A percentile compares a stretch with the other conserved stretches of the same genome.
phyloP scores from a whole-genome alignment of 2,329 filamentous ascomycete species.

The Curvularia sp. region DNA sequence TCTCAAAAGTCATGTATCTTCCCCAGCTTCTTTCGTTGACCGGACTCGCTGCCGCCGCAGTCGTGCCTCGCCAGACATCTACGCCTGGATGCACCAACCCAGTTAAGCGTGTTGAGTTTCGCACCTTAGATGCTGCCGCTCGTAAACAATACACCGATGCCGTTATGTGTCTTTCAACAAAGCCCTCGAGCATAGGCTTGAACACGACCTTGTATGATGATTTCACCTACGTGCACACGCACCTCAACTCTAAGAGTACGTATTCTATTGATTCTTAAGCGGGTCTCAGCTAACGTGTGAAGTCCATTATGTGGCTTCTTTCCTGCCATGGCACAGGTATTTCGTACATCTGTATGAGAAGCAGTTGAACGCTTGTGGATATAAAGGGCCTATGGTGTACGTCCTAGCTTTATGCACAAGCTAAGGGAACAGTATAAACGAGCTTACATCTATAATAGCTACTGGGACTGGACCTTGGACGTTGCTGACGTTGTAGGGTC shows the following conservation, averaged over 20 bases:
- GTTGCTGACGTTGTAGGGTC: not conserved
- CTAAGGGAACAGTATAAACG: not conserved
- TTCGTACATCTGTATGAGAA: not conserved
- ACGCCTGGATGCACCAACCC: not conserved
- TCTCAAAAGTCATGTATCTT: too few species aligned
- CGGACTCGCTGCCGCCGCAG: too few species aligned
- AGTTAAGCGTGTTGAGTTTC: not conserved
- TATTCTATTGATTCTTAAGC: not conserved
- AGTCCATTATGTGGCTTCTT: not conserved
- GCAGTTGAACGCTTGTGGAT: not conserved
- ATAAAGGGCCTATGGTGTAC: not conserved
- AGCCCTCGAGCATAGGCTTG: not conserved
- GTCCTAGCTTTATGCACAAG: not conserved
- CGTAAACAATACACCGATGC: not conserved
- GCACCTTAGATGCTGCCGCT: not conserved
- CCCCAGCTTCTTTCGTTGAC: too few species aligned
- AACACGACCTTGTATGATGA: not conserved
- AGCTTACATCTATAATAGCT: not conserved
- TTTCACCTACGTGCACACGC: not conserved
- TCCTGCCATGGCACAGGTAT: constrained; percentile 1
- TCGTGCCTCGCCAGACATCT: too few species aligned
- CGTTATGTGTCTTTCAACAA: not conserved
- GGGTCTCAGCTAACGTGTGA: not conserved
- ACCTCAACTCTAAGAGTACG: not conserved
- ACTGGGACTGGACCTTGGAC: constrained; percentile 1